phyloP scores from a whole-genome alignment of 2,329 filamentous ascomycete genomes.

The Ceratocystis alfenasii region DNA sequence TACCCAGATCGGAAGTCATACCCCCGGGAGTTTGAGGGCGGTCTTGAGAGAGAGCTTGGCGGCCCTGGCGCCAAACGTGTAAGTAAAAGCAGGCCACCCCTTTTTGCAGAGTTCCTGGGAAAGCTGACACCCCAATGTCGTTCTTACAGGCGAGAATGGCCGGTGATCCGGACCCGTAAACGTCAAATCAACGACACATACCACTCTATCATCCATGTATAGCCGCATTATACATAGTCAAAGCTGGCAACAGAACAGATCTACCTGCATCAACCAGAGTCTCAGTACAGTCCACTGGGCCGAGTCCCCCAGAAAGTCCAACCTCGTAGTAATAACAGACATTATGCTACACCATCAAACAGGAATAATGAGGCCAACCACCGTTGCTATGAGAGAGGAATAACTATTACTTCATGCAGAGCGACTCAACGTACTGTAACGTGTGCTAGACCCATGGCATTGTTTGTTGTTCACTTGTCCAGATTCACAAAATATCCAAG shows the following conservation, averaged over 20 bases:
- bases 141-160: conserved; percentile 39
- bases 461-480: neutral
- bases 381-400: too few relatives aligned
- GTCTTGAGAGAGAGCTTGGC: conserved; percentile 63
- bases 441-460: neutral
- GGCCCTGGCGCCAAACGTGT: conserved; percentile 55
- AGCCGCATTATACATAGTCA: neutral
- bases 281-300: conserved; percentile 11
- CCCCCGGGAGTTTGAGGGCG: conserved; percentile 59
- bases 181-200: neutral
- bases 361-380: too few relatives aligned
- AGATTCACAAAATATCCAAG: neutral
- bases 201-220: neutral
- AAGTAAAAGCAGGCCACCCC: conserved; percentile 30
- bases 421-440: neutral
- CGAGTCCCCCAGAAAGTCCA: neutral
- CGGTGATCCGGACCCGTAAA: conserved; percentile 43
- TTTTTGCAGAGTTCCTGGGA: neutral
- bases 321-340: conserved; percentile 6
- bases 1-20: conserved; percentile 62
- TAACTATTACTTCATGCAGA: neutral
- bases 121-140: conserved; percentile 23
- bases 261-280: conserved; percentile 8
- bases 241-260: conserved; percentile 10
- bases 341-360: neutral